These are phyloP conservation scores for Plasmodium sp. DNA, from an alignment of 169 alveolate species.

Conservation along the genomic window DNA sequence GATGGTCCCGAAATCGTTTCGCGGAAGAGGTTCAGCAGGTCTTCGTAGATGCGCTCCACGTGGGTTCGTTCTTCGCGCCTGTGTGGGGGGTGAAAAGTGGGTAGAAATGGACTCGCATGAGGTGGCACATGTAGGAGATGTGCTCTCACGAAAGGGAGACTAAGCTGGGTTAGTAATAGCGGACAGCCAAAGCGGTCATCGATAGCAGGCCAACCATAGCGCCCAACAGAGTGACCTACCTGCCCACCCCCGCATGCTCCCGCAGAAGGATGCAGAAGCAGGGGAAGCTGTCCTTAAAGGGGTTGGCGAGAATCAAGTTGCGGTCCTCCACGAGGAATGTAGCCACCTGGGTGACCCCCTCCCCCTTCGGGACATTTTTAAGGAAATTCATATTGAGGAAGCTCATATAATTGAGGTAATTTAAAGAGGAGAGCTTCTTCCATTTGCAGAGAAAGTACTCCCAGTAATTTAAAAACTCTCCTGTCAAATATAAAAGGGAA, in stretches of 20 bases:
- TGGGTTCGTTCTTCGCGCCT: background rate
- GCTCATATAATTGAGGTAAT: conserved; percentile 22
- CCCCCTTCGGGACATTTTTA: conserved; percentile 4
- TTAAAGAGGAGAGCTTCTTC: conserved; percentile 14
- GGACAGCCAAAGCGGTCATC: too few species aligned
- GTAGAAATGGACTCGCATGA: background rate
- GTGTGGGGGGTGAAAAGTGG: background rate
- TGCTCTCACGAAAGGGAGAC: background rate
- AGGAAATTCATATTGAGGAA: conserved; percentile 27
- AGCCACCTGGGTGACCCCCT: background rate
- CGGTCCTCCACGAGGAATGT: conserved; percentile 13
- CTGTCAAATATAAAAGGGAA: conserved; percentile 29
- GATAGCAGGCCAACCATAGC: too few species aligned
- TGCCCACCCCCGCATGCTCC: background rate
- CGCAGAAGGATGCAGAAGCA: conserved; percentile 9
- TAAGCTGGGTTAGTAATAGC: too few species aligned
- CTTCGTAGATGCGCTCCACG: background rate
- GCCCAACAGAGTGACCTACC: background rate
- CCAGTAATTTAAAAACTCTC: background rate
- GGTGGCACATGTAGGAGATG: background rate
- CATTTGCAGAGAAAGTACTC: conserved; percentile 36
- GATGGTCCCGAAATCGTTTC: background rate
- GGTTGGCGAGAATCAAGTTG: conserved; percentile 32
- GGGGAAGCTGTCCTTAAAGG: conserved; percentile 44
- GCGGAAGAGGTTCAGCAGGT: background rate